Evolutionary conservation across 2,329 filamentous ascomycete species (phyloP), one percentile per base, ranked within the genome.

Genomic region (Didymella pomorum): DNA sequence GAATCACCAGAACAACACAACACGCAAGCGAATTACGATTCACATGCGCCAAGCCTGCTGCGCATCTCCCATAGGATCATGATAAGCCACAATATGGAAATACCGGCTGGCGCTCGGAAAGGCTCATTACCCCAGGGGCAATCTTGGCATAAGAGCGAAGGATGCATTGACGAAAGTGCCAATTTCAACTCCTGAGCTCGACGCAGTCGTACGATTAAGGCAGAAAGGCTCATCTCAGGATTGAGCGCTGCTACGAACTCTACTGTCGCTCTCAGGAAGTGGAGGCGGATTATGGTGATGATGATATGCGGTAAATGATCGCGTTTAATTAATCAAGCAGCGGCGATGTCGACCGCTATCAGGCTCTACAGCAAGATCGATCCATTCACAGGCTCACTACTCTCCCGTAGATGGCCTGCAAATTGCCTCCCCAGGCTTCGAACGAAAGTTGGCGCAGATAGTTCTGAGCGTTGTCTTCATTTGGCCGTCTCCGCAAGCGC

Each of bases 141-240:
- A 21, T 20, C 56, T 58, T 54, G 56, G 45, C 56, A 33, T 11
- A 44, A 31, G 21, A 35, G 14, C 31, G 25, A 53, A 53, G 37
- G 31, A 46, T 42, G 45, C 31, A 39, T 39, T 42, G 39, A 35
- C 25, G 33, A 41, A 41, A 3, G 35, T 33, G 45, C 56, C 12
- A 49, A 53, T 33, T 29, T 42, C 16, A 28, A 50, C 50, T 41
- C 45, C 31, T 41, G 45, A 31, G 25, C 44, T 14, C 23, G 45
- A 46, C 33, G 33, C 43, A 33, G 18, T 26, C 33, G 25, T 41
- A 21, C 23, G 23, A 42, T 8, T 12, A 14, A 10, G 25, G 26
- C n/a, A 25, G 25, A 18, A 25, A 10, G 11, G 16, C 5, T 16
- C 3, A 23, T 25, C 20, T 42, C 39, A 12, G 14, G 4, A 5